These are phyloP conservation scores for Leptographium radiaticola DNA, from an alignment of 2,329 filamentous ascomycete genomes.

Conservation along the genomic window DNA sequence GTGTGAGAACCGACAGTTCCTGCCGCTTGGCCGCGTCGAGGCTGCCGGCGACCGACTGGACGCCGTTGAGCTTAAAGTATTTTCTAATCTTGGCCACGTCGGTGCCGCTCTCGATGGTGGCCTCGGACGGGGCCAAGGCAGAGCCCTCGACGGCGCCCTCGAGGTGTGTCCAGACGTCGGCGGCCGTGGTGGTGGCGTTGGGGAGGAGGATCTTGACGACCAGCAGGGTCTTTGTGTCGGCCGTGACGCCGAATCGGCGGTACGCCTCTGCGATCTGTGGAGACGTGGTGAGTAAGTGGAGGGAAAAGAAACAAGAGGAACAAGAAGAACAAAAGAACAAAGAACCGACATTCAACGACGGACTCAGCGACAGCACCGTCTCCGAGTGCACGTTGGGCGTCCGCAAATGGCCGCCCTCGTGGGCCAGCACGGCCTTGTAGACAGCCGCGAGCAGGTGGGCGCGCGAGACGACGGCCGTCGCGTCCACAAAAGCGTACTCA, in stretches of 20 bases:
- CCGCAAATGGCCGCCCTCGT: constrained; percentile 46
- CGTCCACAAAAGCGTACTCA: constrained; percentile 91
- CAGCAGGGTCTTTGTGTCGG: constrained; percentile 58
- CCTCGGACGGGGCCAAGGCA: constrained; percentile 46
- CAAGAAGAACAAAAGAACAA: background rate
- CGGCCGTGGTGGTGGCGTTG: constrained; percentile 26
- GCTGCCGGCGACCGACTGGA: constrained; percentile 28
- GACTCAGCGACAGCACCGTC: constrained; percentile 66
- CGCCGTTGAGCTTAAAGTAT: constrained; percentile 68
- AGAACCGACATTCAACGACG: constrained; percentile 60
- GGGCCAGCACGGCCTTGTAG: constrained; percentile 62
- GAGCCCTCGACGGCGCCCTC: constrained; percentile 47
- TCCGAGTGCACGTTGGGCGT: constrained; percentile 84
- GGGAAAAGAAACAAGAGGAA: background rate
- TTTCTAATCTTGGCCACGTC: constrained; percentile 64
- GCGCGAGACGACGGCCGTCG: constrained; percentile 60
- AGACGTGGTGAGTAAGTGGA: constrained; percentile 1
- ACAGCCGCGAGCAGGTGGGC: constrained; percentile 62
- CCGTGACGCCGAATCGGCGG: constrained; percentile 69
- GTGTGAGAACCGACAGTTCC: constrained; percentile 54
- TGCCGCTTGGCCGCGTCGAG: constrained; percentile 26
- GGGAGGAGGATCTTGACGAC: constrained; percentile 63
- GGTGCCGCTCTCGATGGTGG: constrained; percentile 40
- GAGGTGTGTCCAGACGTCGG: constrained; percentile 47
- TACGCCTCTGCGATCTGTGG: constrained; percentile 80